Evolutionary conservation across 495 filamentous ascomycete genomes (phyloP).

Genomic region (Bacidia rubella): DNA sequence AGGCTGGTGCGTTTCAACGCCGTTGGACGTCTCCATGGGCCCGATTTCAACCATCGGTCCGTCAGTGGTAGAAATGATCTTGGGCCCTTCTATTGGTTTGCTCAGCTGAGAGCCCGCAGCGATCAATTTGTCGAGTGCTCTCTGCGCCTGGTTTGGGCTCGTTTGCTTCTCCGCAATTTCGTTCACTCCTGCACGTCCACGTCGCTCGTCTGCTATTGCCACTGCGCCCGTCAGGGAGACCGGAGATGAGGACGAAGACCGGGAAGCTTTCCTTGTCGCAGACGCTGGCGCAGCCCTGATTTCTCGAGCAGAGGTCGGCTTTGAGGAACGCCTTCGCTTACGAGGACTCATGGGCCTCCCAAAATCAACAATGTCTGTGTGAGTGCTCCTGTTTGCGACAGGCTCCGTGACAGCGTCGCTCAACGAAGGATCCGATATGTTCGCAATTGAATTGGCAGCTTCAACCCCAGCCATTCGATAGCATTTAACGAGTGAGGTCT

Average conservation of each 20-base stretch:
- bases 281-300: conserved; percentile 8
- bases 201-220: conserved; percentile 19
- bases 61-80: conserved; percentile 7
- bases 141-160: conserved; percentile 20
- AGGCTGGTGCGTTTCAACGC: conserved; percentile 7
- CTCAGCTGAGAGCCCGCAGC: conserved; percentile 12
- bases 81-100: conserved; percentile 7
- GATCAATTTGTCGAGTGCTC: conserved; percentile 14
- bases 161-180: conserved; percentile 5
- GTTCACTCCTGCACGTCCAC: conserved; percentile 7
- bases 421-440: not conserved
- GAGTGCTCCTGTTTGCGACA: not conserved
- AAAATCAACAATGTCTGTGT: not conserved
- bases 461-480: conserved; percentile 1
- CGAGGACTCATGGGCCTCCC: conserved; percentile 8
- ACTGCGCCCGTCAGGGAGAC: conserved; percentile 18
- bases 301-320: conserved; percentile 3
- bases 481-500: not conserved
- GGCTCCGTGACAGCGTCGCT: not conserved
- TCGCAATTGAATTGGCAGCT: not conserved
- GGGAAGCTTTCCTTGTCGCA: conserved; percentile 11
- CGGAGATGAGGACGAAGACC: conserved; percentile 17
- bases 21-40: conserved; percentile 10
- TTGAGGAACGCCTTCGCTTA: conserved; percentile 17
- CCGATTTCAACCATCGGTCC: conserved; percentile 15